phyloP scores from a whole-genome alignment of 306 rosid species.

The Mucuna pruriens region DNA sequence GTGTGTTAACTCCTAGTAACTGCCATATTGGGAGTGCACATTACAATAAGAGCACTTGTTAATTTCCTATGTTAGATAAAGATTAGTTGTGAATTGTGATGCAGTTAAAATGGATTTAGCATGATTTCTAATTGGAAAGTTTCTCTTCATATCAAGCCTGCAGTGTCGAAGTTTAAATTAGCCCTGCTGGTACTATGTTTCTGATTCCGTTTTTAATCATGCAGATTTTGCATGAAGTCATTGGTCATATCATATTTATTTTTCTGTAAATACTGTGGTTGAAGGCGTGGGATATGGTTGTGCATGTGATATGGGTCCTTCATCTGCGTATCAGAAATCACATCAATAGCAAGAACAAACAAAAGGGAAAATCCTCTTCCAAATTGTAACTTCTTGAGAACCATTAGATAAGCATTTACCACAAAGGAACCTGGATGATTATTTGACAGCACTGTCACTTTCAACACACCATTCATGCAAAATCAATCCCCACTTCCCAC shows the following conservation, averaged over 20 bases:
- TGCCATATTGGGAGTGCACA: constrained; percentile 20
- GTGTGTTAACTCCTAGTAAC: not conserved
- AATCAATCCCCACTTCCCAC: constrained; percentile 37
- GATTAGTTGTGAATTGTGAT: not conserved
- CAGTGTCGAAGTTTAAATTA: not conserved
- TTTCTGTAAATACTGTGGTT: constrained; percentile 12
- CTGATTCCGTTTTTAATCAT: constrained; percentile 11
- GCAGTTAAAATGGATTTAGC: too few relatives aligned
- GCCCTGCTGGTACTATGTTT: not conserved
- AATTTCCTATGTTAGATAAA: not conserved
- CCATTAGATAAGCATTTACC: constrained; percentile 27
- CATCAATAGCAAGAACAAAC: constrained; percentile 22
- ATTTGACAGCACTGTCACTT: constrained; percentile 35
- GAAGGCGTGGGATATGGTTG: constrained; percentile 24
- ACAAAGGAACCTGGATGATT: constrained; percentile 16
- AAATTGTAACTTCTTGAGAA: constrained; percentile 9
- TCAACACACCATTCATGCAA: constrained; percentile 36
- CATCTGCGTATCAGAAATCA: constrained; percentile 37
- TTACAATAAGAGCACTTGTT: not conserved
- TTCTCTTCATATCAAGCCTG: not conserved
- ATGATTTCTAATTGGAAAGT: not conserved
- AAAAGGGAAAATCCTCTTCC: constrained; percentile 26
- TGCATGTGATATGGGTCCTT: constrained; percentile 43
- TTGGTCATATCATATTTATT: not conserved
- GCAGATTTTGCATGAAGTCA: constrained; percentile 10